phyloP scores from a whole-genome alignment of 208 protist genomes.

The Crithidia expoeki region DNA sequence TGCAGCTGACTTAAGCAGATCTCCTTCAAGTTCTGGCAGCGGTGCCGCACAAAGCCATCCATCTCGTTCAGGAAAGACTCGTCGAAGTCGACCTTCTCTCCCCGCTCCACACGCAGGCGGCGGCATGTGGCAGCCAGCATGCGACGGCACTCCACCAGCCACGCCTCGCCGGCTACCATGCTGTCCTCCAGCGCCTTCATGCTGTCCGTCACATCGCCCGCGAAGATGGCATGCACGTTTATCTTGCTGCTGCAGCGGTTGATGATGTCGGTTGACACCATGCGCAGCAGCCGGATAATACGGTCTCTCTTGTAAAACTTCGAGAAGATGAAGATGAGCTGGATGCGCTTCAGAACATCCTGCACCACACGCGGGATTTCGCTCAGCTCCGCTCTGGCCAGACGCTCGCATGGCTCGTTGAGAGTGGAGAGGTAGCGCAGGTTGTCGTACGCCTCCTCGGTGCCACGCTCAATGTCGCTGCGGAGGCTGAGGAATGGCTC shows the following conservation, averaged over 20 bases:
- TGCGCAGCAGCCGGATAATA: conserved; percentile 90
- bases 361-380: conserved; percentile 93
- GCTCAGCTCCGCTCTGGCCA: conserved; percentile 79
- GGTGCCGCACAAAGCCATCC: conserved; percentile 97
- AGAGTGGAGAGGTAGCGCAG: conserved; percentile 95
- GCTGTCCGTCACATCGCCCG: conserved; percentile 90
- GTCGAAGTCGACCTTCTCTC: conserved; percentile 92
- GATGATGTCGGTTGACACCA: conserved; percentile 98
- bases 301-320: conserved; percentile 96
- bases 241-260: conserved; percentile 93
- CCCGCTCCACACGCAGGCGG: conserved; percentile 80
- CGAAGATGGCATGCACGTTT: conserved; percentile 94
- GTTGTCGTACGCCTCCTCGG: conserved; percentile 96
- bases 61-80: conserved; percentile 97
- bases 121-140: conserved; percentile 86
- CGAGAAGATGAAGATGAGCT: conserved; percentile 94
- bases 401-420: conserved; percentile 92
- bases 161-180: conserved; percentile 90
- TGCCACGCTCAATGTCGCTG: conserved; percentile 92
- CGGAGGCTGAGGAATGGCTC: conserved; percentile 94
- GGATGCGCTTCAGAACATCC: conserved; percentile 90
- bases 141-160: conserved; percentile 90
- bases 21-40: conserved; percentile 96
- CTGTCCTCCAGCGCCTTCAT: conserved; percentile 94
- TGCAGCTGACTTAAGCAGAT: conserved; percentile 97